Base-by-base conservation (phyloP, 2,329 filamentous ascomycete species). In the Exophiala oligosperma region DNA sequence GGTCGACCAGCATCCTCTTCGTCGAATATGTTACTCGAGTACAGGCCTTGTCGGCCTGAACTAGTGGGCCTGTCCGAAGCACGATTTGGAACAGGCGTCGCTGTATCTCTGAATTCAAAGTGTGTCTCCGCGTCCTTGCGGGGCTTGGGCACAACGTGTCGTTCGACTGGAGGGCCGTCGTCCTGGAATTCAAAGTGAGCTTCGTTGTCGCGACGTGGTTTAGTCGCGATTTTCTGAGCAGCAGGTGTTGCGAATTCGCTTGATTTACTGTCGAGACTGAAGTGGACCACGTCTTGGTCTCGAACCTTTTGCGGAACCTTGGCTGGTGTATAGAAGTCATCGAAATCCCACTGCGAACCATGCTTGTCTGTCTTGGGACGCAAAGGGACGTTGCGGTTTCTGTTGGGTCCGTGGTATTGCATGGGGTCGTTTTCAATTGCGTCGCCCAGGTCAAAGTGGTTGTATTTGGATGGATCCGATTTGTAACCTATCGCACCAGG, bases 171-270 rank as follows among this genome's bases (percentile, higher is more conserved):
- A 14, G 64, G 65, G 32, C 65, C 65, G 56, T 92, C 87, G 70
- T 97, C 92, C 54, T 84, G 79, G 68, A 97, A 83, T 61, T 94
- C 86, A 70, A 96, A 97, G 73, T 97, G 91, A 1, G 86, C 77
- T 70, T 92, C 86, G 17, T 89, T 87, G 67, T 95, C 90, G 43
- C 86, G 90, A 59, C 93, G 90, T 38, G 89, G 81, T 64, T 82
- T 83, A 44, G 79, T 79, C 2, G 17, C 41, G 1, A 41, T 32
- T 28, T 54, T 54, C 38, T 60, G 53, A 9, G 71, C 70, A 14
- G 24, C 24, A 0, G 75, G 74, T 4, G 73, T 70, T 24, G 71
- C 66, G 7, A 61, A 49, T 6, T 71, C 69, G 17, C 67, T 78
- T 64, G 88, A 83, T 60, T 92, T 87, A 49, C 88, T 86, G 66